Conservation (phyloP, 164 flowering plant genomes). For the Amborella trichopoda region DNA sequence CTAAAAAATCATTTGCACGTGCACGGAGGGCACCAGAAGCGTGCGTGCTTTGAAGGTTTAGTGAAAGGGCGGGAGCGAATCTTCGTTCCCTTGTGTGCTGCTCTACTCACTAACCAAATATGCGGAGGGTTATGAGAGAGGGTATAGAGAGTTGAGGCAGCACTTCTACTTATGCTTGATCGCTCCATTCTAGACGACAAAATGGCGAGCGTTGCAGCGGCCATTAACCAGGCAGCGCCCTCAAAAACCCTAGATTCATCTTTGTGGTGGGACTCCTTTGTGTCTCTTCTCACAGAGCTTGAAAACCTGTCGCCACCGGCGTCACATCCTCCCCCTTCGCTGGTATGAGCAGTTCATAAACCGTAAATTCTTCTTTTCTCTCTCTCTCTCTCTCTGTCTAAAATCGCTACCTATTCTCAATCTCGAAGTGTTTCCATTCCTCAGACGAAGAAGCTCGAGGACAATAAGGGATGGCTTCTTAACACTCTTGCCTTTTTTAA, state of each 20-base stretch:
- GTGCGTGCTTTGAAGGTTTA: too few relatives aligned
- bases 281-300: slow-evolving; percentile 50
- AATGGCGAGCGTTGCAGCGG: slow-evolving; percentile 18
- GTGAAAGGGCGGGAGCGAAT: too few relatives aligned
- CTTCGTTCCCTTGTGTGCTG: too few relatives aligned
- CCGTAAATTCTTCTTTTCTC: not conserved
- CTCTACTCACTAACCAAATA: too few relatives aligned
- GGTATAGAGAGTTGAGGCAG: too few relatives aligned
- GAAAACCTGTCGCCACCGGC: slow-evolving; percentile 40
- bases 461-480: slow-evolving; percentile 61
- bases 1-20: too few relatives aligned
- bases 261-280: slow-evolving; percentile 90
- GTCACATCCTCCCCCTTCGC: slow-evolving; percentile 25
- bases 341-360: too few relatives aligned
- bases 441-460: slow-evolving; percentile 56
- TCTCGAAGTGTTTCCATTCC: not conserved
- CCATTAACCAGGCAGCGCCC: slow-evolving; percentile 15
- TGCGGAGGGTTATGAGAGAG: too few relatives aligned
- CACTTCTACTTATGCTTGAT: not conserved
- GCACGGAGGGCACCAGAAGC: too few relatives aligned
- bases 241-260: slow-evolving; percentile 50
- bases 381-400: not conserved
- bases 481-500: slow-evolving; percentile 47
- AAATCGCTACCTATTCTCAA: not conserved
- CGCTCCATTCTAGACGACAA: not conserved